phyloP scores from a whole-genome alignment of 768 basidiomycete genomes.

The Kwoniella sp. region DNA sequence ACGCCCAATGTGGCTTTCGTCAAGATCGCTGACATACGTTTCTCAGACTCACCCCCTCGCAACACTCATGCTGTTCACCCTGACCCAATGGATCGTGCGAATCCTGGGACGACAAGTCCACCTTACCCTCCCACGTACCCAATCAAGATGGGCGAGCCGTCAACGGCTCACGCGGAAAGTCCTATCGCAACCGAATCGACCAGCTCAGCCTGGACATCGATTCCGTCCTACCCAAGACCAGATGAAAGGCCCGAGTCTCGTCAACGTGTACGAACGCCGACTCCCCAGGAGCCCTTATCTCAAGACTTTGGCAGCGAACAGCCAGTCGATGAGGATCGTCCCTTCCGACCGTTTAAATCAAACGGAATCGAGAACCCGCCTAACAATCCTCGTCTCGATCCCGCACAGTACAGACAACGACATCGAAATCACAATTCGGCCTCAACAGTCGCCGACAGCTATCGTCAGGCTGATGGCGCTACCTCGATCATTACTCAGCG shows the following conservation, averaged over 20 bases:
- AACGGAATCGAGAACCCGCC: background rate
- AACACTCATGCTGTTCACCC: background rate
- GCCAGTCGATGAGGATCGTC: constrained; percentile 17
- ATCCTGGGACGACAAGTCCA: background rate
- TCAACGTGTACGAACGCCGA: background rate
- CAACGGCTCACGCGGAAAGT: background rate
- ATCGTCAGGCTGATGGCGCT: background rate
- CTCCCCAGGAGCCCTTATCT: background rate
- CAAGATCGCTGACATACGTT: background rate
- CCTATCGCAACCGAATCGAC: background rate
- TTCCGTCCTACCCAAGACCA: background rate
- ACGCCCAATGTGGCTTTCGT: background rate
- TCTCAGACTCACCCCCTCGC: constrained; percentile 4
- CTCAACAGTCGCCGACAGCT: background rate
- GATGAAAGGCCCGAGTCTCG: background rate
- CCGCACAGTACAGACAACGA: background rate
- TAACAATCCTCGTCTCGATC: background rate
- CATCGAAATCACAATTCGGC: background rate
- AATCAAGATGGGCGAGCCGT: background rate
- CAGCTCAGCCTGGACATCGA: background rate
- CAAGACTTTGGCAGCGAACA: constrained; percentile 1
- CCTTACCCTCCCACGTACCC: background rate
- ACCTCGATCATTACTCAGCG: background rate
- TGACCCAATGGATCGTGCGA: background rate
- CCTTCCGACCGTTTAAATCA: constrained; percentile 22